Evolutionary conservation across 1,284 basidiomycete genomes (phyloP).

Genomic region (Heterobasidion annosum): DNA sequence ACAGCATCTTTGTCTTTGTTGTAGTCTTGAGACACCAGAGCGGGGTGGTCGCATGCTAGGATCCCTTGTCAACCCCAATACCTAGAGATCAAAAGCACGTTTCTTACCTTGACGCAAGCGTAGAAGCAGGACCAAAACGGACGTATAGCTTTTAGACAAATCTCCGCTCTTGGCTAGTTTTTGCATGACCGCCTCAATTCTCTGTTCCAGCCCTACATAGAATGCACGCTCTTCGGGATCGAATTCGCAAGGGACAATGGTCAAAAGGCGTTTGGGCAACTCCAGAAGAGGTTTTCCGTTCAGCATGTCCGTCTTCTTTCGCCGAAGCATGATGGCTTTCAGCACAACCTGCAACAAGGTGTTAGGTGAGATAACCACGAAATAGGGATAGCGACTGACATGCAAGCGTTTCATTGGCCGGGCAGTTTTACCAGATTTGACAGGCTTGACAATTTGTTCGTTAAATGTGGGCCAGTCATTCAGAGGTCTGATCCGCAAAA

Average conservation of each 20-base stretch:
- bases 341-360: conserved; percentile 57
- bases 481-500: conserved; percentile 78
- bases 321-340: conserved; percentile 83
- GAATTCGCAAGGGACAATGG: conserved; percentile 69
- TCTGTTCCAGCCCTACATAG: conserved; percentile 71
- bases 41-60: conserved; percentile 83
- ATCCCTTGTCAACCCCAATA: conserved; percentile 3
- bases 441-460: conserved; percentile 69
- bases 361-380: not conserved
- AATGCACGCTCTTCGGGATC: conserved; percentile 73
- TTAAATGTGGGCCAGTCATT: conserved; percentile 79
- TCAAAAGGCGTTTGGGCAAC: conserved; percentile 69
- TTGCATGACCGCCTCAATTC: conserved; percentile 67
- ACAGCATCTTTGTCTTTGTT: conserved; percentile 65
- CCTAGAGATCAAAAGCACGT: not conserved
- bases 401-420: conserved; percentile 82
- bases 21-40: conserved; percentile 71
- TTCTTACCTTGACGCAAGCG: conserved; percentile 77
- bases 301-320: conserved; percentile 75
- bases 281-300: conserved; percentile 86
- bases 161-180: conserved; percentile 52
- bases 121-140: conserved; percentile 78
- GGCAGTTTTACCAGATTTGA: conserved; percentile 62
- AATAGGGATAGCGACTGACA: conserved; percentile 26
- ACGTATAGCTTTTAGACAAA: conserved; percentile 67